A percentile compares a stretch with the other conserved stretches of the same genome.
phyloP scores from a whole-genome alignment of 257 asterid genomes.

The Solanum chiquidenum region DNA sequence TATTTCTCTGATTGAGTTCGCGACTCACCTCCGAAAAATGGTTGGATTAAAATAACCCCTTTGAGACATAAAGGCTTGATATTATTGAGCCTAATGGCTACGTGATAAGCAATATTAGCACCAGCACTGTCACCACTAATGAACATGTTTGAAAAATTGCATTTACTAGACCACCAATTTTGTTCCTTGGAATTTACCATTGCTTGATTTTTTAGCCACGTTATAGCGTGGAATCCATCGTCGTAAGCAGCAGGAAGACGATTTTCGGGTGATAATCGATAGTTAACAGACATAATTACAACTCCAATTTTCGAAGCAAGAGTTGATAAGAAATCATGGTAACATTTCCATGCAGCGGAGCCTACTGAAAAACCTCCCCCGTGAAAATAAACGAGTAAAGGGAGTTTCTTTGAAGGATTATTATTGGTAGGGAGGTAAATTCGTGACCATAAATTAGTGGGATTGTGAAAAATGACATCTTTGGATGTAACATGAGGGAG shows the following conservation, averaged over 20 bases:
- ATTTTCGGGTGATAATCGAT: conserved; percentile 26
- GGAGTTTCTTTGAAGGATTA: conserved; percentile 2
- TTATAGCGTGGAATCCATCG: conserved; percentile 16
- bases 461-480: background rate
- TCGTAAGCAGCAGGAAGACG: conserved; percentile 31
- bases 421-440: background rate
- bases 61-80: conserved; percentile 12
- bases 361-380: conserved; percentile 31
- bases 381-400: conserved; percentile 22
- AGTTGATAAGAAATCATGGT: conserved; percentile 21
- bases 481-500: background rate
- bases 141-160: conserved; percentile 14
- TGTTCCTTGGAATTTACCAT: background rate
- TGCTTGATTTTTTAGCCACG: conserved; percentile 19
- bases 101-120: conserved; percentile 20
- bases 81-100: conserved; percentile 8
- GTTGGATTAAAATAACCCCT: conserved; percentile 25
- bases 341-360: conserved; percentile 16
- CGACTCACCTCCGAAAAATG: conserved; percentile 14
- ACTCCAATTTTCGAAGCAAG: conserved; percentile 15
- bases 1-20: conserved; percentile 17
- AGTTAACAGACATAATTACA: conserved; percentile 18
- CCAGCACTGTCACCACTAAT: conserved; percentile 28
- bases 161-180: conserved; percentile 15
- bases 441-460: background rate